Evolutionary conservation across 148 eudicot genomes (phyloP), one percentile per base, ranked within the genome.

Genomic region (Spergularia bocconei): DNA sequence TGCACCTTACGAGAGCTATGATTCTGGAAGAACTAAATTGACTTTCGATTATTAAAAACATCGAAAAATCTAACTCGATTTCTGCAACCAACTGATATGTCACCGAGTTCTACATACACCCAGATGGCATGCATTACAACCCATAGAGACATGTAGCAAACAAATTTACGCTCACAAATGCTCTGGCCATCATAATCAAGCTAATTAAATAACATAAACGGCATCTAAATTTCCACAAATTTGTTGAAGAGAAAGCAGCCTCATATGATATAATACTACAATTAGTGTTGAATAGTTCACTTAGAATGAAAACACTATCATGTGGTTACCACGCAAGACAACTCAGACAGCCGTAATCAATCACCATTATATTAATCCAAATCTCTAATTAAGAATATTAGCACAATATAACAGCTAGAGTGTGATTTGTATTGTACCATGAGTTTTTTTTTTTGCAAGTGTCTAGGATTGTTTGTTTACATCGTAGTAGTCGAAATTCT

Each of bases 321-420:
- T 75, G 75, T 75, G 82, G 68, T 80, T 67, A 65, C 83, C 79
- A 75, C 68, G 79, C 73, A 54, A 64, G 50, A 13, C 53, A 70
- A 68, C 29, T 20, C 61, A 69, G 71, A 17, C 1, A 70, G 53
- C 62, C 19, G 38, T 29, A 70, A 63, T 54, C 69, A 67, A 66
- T 66, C 71, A 56, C 15, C 23, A 66, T 7, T 44, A 44, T 54
- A 29, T 63, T 62, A 3, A 23, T 16, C 16, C 8, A 5, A 21
- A 50, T 21, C 50, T 52, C 25, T 23, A 20, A 41, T 19, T 7
- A 58, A 57, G 19, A 19, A 13, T 38, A 72, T 17, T 11, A 63
- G 25, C 39, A 29, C 20, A 63, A 44, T 55, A 70, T 21, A 78
- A 72, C 80, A 78, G 72, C 80, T 72, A 64, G 76, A 64, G 65